Percentiles rank a stretch among this genome's conserved stretches.
Evolutionary conservation across 805 yeast species (phyloP).

Genomic region (Jamesozyma lodderae): DNA sequence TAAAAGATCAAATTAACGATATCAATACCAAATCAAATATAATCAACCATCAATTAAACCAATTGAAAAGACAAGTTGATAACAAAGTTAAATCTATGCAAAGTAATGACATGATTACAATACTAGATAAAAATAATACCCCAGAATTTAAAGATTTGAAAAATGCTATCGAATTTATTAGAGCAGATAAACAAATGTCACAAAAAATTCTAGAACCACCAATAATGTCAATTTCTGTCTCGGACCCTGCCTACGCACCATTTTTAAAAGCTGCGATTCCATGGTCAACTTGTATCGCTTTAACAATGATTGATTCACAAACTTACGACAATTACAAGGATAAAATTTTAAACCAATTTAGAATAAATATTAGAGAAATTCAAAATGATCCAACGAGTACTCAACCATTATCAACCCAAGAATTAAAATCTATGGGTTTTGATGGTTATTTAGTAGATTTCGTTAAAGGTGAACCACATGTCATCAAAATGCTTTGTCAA

Average conservation of each 20-base stretch:
- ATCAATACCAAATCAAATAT: constrained; percentile 28
- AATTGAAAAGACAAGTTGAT: constrained; percentile 29
- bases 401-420: constrained; percentile 26
- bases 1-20: constrained; percentile 15
- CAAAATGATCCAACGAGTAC: constrained; percentile 8
- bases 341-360: constrained; percentile 36
- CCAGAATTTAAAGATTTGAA: constrained; percentile 29
- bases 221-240: constrained; percentile 49
- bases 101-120: constrained; percentile 43
- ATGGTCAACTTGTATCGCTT: constrained; percentile 44
- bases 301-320: constrained; percentile 48
- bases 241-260: constrained; percentile 40
- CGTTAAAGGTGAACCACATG: constrained; percentile 62
- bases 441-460: constrained; percentile 72
- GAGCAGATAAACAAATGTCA: constrained; percentile 29
- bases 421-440: constrained; percentile 49
- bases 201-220: constrained; percentile 65
- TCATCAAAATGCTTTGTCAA: constrained; percentile 63
- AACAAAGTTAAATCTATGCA: constrained; percentile 32
- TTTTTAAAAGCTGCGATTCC: constrained; percentile 52
- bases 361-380: constrained; percentile 51
- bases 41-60: constrained; percentile 35
- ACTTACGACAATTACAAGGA: constrained; percentile 42
- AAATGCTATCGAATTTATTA: constrained; percentile 27
- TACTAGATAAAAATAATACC: constrained; percentile 35